Conservation (phyloP, 345 rosid genomes). For the Conringia planisiliqua region DNA sequence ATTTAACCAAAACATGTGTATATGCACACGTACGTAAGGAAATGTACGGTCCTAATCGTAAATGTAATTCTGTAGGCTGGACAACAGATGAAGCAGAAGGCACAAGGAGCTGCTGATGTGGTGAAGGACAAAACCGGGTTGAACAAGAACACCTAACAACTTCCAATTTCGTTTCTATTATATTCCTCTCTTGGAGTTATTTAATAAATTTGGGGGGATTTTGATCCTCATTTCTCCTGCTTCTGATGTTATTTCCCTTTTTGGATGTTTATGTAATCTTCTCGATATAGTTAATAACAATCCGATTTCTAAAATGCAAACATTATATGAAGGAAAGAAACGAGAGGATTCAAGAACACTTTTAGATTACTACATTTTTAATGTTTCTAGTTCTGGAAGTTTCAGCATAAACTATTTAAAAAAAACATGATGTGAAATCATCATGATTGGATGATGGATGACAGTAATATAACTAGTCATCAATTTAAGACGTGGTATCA, state of each 20-base stretch:
- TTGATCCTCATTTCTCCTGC: constrained; percentile 6
- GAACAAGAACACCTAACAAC: constrained; percentile 36
- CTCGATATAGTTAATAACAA: neutral
- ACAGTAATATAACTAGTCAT: too few relatives aligned
- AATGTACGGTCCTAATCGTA: neutral
- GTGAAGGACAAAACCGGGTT: constrained; percentile 59
- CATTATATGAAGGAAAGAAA: neutral
- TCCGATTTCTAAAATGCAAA: neutral
- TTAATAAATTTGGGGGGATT: constrained; percentile 8
- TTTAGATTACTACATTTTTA: neutral
- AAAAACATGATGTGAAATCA: too few relatives aligned
- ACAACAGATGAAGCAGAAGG: constrained; percentile 51
- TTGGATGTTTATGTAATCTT: constrained; percentile 17
- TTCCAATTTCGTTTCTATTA: neutral
- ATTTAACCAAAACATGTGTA: neutral
- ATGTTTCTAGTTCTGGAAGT: too few relatives aligned
- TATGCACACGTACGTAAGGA: neutral
- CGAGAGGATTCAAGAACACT: neutral
- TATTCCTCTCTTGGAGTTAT: neutral
- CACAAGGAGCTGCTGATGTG: constrained; percentile 71
- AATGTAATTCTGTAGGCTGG: constrained; percentile 42
- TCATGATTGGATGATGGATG: too few relatives aligned
- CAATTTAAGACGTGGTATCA: too few relatives aligned
- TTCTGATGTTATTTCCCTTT: neutral
- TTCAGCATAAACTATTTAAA: too few relatives aligned